Evolutionary conservation across 257 asterid genomes (phyloP).

Genomic region (Misopates orontium): DNA sequence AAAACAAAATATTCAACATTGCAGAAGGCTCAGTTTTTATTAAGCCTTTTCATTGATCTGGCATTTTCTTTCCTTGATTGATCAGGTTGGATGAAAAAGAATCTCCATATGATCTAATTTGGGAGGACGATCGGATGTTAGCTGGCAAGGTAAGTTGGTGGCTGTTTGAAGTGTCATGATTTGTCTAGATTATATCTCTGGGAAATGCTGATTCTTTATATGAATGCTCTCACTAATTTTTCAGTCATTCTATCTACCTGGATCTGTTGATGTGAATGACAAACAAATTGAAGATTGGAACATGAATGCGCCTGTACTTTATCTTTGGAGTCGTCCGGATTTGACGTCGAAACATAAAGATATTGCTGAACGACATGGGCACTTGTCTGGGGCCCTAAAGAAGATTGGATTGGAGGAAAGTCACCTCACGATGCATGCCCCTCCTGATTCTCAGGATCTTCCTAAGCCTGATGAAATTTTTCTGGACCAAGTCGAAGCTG

Average conservation of each 20-base stretch:
- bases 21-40: too few relatives aligned
- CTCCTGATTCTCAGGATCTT: slow-evolving; percentile 24
- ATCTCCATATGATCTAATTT: slow-evolving; percentile 64
- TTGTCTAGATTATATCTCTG: not conserved
- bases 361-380: slow-evolving; percentile 66
- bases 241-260: slow-evolving; percentile 93
- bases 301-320: slow-evolving; percentile 57
- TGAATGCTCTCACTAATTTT: slow-evolving; percentile 22
- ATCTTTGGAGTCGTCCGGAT: slow-evolving; percentile 80
- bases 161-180: slow-evolving; percentile 2
- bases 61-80: slow-evolving; percentile 6
- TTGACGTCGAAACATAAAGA: slow-evolving; percentile 64
- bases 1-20: too few relatives aligned
- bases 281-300: slow-evolving; percentile 88
- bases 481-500: slow-evolving; percentile 23
- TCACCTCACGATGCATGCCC: slow-evolving; percentile 12
- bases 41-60: too few relatives aligned
- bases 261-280: slow-evolving; percentile 67
- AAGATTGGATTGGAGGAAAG: slow-evolving; percentile 26
- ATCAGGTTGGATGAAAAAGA: slow-evolving; percentile 64
- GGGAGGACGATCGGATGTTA: slow-evolving; percentile 75
- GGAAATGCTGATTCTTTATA: not conserved
- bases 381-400: slow-evolving; percentile 35
- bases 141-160: slow-evolving; percentile 61
- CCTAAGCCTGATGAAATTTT: slow-evolving; percentile 23